Conservation (phyloP, 805 yeast species). For the Ogataea allantospora region DNA sequence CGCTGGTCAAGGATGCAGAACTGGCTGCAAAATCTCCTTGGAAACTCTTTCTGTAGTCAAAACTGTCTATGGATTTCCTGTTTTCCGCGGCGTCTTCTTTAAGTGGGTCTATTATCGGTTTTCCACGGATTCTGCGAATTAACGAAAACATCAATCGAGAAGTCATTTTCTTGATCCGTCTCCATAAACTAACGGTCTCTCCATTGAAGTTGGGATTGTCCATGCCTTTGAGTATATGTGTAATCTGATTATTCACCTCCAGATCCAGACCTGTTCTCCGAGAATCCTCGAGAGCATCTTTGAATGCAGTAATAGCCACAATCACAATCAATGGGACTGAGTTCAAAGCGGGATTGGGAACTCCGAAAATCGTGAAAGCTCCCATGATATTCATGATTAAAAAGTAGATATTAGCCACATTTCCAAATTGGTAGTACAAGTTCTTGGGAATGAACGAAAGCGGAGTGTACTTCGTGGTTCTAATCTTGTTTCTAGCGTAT, state of each 20-base stretch:
- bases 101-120: slow-evolving; percentile 26
- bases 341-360: slow-evolving; percentile 69
- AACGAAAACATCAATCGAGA: slow-evolving; percentile 16
- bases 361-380: slow-evolving; percentile 75
- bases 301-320: slow-evolving; percentile 69
- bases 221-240: slow-evolving; percentile 59
- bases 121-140: slow-evolving; percentile 25
- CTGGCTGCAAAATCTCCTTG: slow-evolving; percentile 21
- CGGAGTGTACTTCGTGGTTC: slow-evolving; percentile 96
- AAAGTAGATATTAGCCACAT: slow-evolving; percentile 89
- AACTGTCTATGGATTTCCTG: slow-evolving; percentile 34
- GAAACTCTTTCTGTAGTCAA: slow-evolving; percentile 32
- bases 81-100: slow-evolving; percentile 22
- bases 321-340: slow-evolving; percentile 80
- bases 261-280: slow-evolving; percentile 68
- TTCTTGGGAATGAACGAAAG: slow-evolving; percentile 85
- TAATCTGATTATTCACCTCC: slow-evolving; percentile 72
- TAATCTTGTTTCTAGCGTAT: slow-evolving; percentile 88
- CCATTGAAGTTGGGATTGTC: slow-evolving; percentile 60
- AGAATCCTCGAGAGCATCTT: slow-evolving; percentile 81
- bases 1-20: slow-evolving; percentile 15
- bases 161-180: slow-evolving; percentile 57
- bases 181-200: slow-evolving; percentile 66
- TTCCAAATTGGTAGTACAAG: slow-evolving; percentile 72
- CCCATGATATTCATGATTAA: slow-evolving; percentile 77